Evolutionary conservation across 495 filamentous ascomycete species (phyloP).

Genomic region (Lasiosphaeris hirsuta): DNA sequence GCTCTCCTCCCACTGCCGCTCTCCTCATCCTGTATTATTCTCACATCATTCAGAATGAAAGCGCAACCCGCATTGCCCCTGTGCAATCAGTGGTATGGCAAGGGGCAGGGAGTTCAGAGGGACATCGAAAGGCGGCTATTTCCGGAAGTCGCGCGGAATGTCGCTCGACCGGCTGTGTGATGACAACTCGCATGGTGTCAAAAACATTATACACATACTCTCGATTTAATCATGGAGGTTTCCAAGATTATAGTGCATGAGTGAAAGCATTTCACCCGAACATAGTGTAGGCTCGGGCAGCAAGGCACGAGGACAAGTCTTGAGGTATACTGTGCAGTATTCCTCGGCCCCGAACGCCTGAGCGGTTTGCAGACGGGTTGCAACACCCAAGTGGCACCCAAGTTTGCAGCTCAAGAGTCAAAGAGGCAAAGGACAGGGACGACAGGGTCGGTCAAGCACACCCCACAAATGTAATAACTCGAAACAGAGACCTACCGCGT

Average conservation of each 20-base stretch:
- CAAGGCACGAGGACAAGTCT: not conserved
- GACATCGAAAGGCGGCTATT: conserved; percentile 1
- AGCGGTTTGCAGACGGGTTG: no score
- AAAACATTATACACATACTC: no score
- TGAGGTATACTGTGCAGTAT: not conserved
- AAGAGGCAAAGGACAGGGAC: not conserved
- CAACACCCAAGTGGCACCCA: no score
- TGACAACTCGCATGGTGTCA: not conserved
- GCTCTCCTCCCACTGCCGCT: no score
- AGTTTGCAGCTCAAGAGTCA: not conserved
- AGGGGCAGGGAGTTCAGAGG: no score
- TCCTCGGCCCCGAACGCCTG: no score
- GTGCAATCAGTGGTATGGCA: no score
- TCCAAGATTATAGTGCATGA: not conserved
- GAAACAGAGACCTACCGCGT: not conserved
- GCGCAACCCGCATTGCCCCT: no score
- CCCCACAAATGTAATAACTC: not conserved
- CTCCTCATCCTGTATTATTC: no score
- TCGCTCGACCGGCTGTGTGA: not conserved
- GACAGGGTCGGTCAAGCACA: not conserved
- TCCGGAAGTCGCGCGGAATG: conserved; percentile 3
- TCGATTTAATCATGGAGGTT: no score
- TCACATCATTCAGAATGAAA: no score
- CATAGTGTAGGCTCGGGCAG: not conserved
- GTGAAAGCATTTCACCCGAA: not conserved